phyloP scores from a whole-genome alignment of 495 filamentous ascomycete genomes.

The Astrothelium macrocarpum region DNA sequence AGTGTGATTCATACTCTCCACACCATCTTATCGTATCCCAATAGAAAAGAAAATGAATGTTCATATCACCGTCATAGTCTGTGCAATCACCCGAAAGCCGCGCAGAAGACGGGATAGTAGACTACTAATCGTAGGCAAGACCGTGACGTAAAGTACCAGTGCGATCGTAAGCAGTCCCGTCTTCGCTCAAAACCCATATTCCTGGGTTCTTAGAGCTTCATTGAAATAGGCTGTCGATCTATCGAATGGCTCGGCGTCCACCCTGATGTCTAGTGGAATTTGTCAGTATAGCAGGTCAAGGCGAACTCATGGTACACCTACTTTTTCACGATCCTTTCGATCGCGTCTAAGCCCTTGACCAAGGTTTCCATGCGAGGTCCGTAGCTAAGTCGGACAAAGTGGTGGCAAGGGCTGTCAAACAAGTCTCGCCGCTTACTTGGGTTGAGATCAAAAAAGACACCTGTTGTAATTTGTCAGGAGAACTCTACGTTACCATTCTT shows the following conservation, averaged over 20 bases:
- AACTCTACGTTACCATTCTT: neutral
- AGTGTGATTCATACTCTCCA: neutral
- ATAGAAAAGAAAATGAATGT: neutral
- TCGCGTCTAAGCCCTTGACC: conserved; percentile 75
- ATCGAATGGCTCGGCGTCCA: neutral
- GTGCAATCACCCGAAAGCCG: no score
- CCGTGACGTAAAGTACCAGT: neutral
- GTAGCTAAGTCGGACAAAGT: conserved; percentile 83
- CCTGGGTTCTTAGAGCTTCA: no score
- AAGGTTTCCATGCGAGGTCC: conserved; percentile 84
- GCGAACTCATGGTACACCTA: conserved; percentile 19
- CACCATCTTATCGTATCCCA: neutral
- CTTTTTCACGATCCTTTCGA: conserved; percentile 73
- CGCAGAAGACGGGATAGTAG: no score
- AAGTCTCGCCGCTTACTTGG: conserved; percentile 80
- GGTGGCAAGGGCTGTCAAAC: conserved; percentile 92
- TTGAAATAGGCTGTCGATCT: neutral
- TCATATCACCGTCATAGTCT: neutral
- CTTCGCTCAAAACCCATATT: no score
- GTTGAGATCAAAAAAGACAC: conserved; percentile 89
- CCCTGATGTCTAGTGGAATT: neutral
- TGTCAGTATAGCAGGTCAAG: neutral
- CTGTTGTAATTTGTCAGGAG: conserved; percentile 43
- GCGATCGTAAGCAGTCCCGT: no score
- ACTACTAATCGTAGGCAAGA: no score